Evolutionary conservation across 1,284 basidiomycete genomes (phyloP).

Genomic region (Ustilago tritici): DNA sequence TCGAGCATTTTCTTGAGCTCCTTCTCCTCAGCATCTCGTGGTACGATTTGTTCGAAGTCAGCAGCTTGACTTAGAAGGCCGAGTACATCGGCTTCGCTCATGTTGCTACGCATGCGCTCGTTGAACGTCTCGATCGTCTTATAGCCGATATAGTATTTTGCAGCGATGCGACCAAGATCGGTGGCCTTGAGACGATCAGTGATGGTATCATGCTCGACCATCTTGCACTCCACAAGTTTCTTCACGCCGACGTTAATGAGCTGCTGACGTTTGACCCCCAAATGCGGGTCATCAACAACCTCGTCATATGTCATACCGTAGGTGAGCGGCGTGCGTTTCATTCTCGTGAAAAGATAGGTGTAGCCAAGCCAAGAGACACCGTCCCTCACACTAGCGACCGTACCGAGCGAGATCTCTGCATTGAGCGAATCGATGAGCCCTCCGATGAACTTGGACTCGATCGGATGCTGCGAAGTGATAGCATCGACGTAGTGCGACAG

Average conservation of each 20-base stretch:
- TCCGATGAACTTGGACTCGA: constrained; percentile 88
- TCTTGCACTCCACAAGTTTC: constrained; percentile 80
- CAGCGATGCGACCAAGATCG: constrained; percentile 92
- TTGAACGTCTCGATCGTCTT: constrained; percentile 92
- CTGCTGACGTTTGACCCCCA: constrained; percentile 80
- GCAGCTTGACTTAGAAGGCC: constrained; percentile 88
- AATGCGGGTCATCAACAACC: constrained; percentile 80
- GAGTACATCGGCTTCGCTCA: constrained; percentile 95
- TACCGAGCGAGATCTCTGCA: constrained; percentile 94
- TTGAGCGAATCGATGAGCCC: constrained; percentile 94
- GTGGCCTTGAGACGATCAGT: constrained; percentile 80
- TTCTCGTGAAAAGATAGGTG: constrained; percentile 95
- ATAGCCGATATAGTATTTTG: constrained; percentile 93
- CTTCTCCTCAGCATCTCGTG: constrained; percentile 87
- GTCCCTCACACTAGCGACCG: constrained; percentile 87
- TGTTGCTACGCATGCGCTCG: constrained; percentile 80
- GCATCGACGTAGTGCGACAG: constrained; percentile 90
- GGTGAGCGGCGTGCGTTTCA: constrained; percentile 90
- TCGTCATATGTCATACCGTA: constrained; percentile 86
- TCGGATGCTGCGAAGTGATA: constrained; percentile 89
- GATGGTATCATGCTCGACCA: constrained; percentile 82
- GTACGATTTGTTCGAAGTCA: constrained; percentile 96
- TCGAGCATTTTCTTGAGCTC: constrained; percentile 83
- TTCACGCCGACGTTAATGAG: constrained; percentile 80
- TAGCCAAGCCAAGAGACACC: constrained; percentile 96